phyloP scores from a whole-genome alignment of 2,329 filamentous ascomycete species.

The Blumeriella jaapii region DNA sequence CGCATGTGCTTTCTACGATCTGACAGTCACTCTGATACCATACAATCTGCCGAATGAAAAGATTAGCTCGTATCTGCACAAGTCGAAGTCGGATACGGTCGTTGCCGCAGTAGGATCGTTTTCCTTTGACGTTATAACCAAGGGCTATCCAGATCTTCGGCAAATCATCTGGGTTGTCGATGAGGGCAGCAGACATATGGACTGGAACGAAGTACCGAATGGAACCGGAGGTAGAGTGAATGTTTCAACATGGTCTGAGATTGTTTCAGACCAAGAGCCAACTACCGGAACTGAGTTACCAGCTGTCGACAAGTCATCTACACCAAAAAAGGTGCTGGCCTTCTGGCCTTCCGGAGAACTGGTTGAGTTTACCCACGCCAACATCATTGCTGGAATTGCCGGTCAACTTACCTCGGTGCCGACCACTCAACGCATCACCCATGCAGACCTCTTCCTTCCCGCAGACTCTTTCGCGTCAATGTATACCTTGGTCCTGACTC shows the following conservation, averaged over 20 bases:
- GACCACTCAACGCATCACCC: slow-evolving; percentile 57
- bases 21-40: slow-evolving; percentile 75
- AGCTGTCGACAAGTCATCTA: slow-evolving; percentile 40
- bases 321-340: slow-evolving; percentile 46
- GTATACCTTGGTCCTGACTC: slow-evolving; percentile 67
- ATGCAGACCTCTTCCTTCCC: slow-evolving; percentile 72
- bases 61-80: slow-evolving; percentile 60
- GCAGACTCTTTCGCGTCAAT: slow-evolving; percentile 70
- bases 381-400: slow-evolving; percentile 78
- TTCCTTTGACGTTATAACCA: slow-evolving; percentile 62
- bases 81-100: slow-evolving; percentile 67
- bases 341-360: slow-evolving; percentile 63
- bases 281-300: slow-evolving; percentile 53
- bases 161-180: slow-evolving; percentile 90
- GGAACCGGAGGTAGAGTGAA: slow-evolving; percentile 64
- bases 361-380: slow-evolving; percentile 69
- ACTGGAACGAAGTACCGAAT: slow-evolving; percentile 83
- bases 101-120: slow-evolving; percentile 80
- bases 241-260: slow-evolving; percentile 86
- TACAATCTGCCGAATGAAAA: slow-evolving; percentile 62
- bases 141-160: slow-evolving; percentile 57
- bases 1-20: slow-evolving; percentile 72
- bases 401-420: slow-evolving; percentile 69
- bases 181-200: slow-evolving; percentile 79
- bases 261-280: slow-evolving; percentile 59